Evolutionary conservation across 257 asterid species (phyloP).

Genomic region (Solanum chilense): DNA sequence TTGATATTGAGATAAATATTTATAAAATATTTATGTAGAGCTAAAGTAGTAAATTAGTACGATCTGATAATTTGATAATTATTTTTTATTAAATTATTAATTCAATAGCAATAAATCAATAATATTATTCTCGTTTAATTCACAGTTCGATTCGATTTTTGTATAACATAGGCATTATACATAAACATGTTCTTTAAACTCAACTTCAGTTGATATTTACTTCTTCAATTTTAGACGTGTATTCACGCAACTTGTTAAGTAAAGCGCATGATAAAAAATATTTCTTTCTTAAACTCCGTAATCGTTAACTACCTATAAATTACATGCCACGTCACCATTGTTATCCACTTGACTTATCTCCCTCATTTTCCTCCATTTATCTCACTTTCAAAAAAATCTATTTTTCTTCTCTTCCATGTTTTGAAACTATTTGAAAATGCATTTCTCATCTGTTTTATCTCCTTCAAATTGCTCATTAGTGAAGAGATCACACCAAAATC

Average conservation of each 20-base stretch:
- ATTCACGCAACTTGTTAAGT: too few relatives aligned
- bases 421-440: constrained; percentile 27
- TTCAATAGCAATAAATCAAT: too few relatives aligned
- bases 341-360: not conserved
- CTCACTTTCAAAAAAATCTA: not conserved
- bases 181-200: too few relatives aligned
- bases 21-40: not conserved
- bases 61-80: too few relatives aligned
- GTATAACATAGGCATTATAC: not conserved
- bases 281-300: too few relatives aligned
- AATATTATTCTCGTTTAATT: too few relatives aligned
- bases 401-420: not conserved
- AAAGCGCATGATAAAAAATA: too few relatives aligned
- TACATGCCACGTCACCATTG: not conserved
- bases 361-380: not conserved
- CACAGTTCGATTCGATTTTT: too few relatives aligned
- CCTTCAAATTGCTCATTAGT: constrained; percentile 10
- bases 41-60: too few relatives aligned
- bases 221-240: too few relatives aligned
- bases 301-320: not conserved
- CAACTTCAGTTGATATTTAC: too few relatives aligned
- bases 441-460: constrained; percentile 41
- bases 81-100: too few relatives aligned
- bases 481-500: not conserved
- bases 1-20: not conserved